Evolutionary conservation across 495 filamentous ascomycete genomes (phyloP), one percentile per base, ranked within the genome.

Genomic region (Thermothielavioides terrestris): DNA sequence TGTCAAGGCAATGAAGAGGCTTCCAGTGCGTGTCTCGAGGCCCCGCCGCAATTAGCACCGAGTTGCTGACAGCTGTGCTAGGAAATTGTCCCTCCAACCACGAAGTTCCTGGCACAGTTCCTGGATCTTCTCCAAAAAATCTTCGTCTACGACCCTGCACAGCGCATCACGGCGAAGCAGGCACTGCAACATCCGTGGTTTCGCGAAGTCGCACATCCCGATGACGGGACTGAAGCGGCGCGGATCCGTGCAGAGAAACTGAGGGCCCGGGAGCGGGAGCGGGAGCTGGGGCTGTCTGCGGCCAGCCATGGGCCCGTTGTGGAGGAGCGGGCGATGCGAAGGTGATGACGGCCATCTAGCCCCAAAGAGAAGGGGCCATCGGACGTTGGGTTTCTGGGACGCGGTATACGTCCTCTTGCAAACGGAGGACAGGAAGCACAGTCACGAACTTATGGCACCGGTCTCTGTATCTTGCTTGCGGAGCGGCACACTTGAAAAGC

Each of bases 151-250:
- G 90, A 98, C 54, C 90, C 94, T 2, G 82, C 82, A 39, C 78
- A 84, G 49, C 82, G 92, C 25, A 94, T 98, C 58, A 94, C 88
- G 4, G 92, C 92, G 46, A 88, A 94, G 56, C 71, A 94, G 59
- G 92, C 92, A 7, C 71, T 98, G 37, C 81, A 91, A 52, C 92
- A 98, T 61, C 81, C 85, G 0, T 98, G 92, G 92, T 98, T 98
- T 71, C 84, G 82, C 55, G 91, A 97, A 65, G 73, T 74, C 6
- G 72, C 84, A 3, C 68, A 77, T 11, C 78, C 84, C 18, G 92
- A 98, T 60, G 92, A 98, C 63, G 92, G 92, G 30, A 96, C 90
- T 18, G 94, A 97, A 70, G 92, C 92, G 31, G 76, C 82, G 23
- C 84, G 85, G 55, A 86, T 94, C 45, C 74, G 77, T 34, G 49